Conservation (phyloP, 2,329 filamentous ascomycete species). For the Curvularia verruculosa region DNA sequence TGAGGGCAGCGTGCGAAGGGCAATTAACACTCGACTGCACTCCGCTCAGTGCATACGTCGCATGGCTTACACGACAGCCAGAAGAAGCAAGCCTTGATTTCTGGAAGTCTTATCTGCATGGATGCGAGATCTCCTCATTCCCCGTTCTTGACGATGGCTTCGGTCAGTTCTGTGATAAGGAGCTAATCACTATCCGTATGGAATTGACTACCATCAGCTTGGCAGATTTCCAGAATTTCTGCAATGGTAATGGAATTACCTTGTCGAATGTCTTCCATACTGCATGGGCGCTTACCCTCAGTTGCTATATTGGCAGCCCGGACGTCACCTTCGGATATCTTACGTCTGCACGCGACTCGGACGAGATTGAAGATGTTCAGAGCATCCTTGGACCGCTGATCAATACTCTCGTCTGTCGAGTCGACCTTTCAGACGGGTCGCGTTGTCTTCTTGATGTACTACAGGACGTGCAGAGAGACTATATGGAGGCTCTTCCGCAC, state of each 20-base stretch:
- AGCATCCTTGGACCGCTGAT: constrained; percentile 56
- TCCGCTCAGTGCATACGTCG: constrained; percentile 43
- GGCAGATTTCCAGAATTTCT: constrained; percentile 44
- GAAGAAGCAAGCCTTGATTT: constrained; percentile 37
- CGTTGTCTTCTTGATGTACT: constrained; percentile 48
- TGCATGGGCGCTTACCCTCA: constrained; percentile 50
- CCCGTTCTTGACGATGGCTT: constrained; percentile 37
- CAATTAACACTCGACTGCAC: constrained; percentile 31
- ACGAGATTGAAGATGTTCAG: constrained; percentile 49
- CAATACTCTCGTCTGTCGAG: constrained; percentile 55
- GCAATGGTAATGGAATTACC: constrained; percentile 54
- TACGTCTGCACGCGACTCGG: constrained; percentile 48
- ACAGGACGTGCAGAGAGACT: constrained; percentile 54
- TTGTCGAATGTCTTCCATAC: constrained; percentile 55
- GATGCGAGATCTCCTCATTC: constrained; percentile 43
- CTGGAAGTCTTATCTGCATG: constrained; percentile 41
- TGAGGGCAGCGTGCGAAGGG: constrained; percentile 36
- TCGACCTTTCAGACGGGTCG: constrained; percentile 43
- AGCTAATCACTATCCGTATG: constrained; percentile 36
- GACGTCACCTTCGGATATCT: constrained; percentile 56
- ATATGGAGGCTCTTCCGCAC: constrained; percentile 54
- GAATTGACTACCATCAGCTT: constrained; percentile 37
- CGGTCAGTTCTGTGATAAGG: constrained; percentile 20
- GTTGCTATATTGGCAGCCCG: constrained; percentile 45
- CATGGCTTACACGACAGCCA: constrained; percentile 35